phyloP scores from a whole-genome alignment of 139 green algal genomes.

The Chlorella sp. region DNA sequence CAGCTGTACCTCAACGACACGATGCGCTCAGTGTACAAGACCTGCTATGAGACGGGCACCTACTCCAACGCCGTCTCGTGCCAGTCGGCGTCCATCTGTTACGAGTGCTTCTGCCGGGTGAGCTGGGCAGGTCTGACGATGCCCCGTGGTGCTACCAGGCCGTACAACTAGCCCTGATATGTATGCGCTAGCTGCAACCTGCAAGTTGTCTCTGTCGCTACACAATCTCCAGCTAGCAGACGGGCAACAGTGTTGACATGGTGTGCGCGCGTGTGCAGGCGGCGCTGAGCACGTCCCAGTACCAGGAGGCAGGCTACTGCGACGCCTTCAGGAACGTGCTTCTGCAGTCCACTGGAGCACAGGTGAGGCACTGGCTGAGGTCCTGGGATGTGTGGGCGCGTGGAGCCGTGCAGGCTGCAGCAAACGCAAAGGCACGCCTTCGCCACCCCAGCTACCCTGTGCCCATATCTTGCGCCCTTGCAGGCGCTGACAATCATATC shows the following conservation, averaged over 20 bases:
- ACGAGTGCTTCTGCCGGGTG: slow-evolving; percentile 43
- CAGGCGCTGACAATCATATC: slow-evolving; percentile 24
- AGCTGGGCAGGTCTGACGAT: background rate
- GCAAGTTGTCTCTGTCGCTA: too few relatives aligned
- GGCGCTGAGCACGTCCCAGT: background rate
- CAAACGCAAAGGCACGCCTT: background rate
- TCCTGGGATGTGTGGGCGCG: too few relatives aligned
- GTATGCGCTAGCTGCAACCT: too few relatives aligned
- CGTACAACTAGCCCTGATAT: too few relatives aligned
- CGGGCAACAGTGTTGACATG: background rate
- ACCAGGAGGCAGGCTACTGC: slow-evolving; percentile 20
- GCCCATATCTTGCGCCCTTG: background rate
- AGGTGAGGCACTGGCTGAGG: too few relatives aligned
- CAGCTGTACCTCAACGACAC: background rate
- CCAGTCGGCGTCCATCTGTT: slow-evolving; percentile 25
- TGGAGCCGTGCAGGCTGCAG: too few relatives aligned
- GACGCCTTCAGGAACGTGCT: slow-evolving; percentile 8
- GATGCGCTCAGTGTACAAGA: slow-evolving; percentile 10
- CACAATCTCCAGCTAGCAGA: background rate
- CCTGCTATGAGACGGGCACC: slow-evolving; percentile 15
- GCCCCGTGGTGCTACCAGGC: too few relatives aligned
- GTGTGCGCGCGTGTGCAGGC: slow-evolving; percentile 9
- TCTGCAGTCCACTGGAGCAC: slow-evolving; percentile 7
- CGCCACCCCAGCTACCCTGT: background rate
- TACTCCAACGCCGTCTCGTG: slow-evolving; percentile 18